Conservation (phyloP, 129 eudicot genomes). For the Flaveria brownii region DNA sequence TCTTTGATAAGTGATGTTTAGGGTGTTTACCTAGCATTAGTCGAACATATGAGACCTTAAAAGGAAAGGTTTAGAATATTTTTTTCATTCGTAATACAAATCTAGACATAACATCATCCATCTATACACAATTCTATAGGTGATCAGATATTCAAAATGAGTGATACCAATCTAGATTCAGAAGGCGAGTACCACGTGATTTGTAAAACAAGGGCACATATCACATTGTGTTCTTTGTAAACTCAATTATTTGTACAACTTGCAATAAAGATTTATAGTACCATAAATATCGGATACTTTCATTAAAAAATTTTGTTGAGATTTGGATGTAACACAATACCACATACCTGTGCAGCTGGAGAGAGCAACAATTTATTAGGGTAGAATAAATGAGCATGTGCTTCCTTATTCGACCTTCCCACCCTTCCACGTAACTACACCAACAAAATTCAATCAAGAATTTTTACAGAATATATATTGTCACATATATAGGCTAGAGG, state of each 20-base stretch:
- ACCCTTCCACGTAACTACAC: conserved; percentile 90
- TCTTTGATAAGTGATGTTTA: neutral
- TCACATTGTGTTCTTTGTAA: neutral
- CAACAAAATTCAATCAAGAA: conserved; percentile 24
- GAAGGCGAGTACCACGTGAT: neutral
- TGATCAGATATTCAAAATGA: too few species aligned
- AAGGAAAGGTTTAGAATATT: neutral
- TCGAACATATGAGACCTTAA: neutral
- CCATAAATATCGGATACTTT: neutral
- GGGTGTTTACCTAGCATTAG: neutral
- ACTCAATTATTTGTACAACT: neutral
- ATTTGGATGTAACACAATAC: neutral
- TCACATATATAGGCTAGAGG: conserved; percentile 13
- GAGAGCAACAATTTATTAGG: conserved; percentile 85
- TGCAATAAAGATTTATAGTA: neutral
- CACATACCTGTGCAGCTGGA: conserved; percentile 74
- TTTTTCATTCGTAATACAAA: neutral
- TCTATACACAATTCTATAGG: neutral
- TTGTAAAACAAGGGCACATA: neutral
- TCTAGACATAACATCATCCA: neutral
- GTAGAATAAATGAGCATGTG: conserved; percentile 84
- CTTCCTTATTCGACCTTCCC: conserved; percentile 97
- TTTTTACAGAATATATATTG: conserved; percentile 3
- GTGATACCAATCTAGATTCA: neutral
- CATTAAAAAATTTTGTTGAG: neutral